These are phyloP conservation scores for Phialocephala subalpina DNA, from an alignment of 2,329 filamentous ascomycete genomes.

Conservation along the genomic window DNA sequence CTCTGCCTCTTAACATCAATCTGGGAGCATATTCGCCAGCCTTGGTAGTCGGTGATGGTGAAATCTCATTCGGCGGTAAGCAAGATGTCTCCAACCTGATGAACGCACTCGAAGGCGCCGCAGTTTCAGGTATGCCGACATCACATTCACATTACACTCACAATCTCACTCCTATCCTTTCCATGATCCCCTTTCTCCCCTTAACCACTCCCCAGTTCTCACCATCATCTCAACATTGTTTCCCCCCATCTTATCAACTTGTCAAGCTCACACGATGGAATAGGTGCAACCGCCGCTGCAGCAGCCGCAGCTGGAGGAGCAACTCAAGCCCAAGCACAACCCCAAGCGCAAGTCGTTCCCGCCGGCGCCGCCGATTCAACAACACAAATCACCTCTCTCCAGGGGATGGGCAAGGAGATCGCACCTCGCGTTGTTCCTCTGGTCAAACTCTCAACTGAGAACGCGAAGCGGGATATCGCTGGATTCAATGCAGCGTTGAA, in stretches of 20 bases:
- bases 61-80: slow-evolving; percentile 55
- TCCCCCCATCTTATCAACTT: neutral
- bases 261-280: neutral
- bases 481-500: slow-evolving; percentile 52
- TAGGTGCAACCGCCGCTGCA: slow-evolving; percentile 45
- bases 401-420: slow-evolving; percentile 59
- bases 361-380: slow-evolving; percentile 42
- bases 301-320: slow-evolving; percentile 43
- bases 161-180: neutral
- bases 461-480: slow-evolving; percentile 48
- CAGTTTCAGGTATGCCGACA: slow-evolving; percentile 49
- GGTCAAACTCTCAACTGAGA: slow-evolving; percentile 17
- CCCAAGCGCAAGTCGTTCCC: slow-evolving; percentile 25
- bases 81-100: slow-evolving; percentile 52
- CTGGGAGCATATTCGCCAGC: slow-evolving; percentile 59
- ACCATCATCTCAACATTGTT: neutral
- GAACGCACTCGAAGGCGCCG: slow-evolving; percentile 52
- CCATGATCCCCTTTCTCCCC: neutral
- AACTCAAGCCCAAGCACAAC: slow-evolving; percentile 31
- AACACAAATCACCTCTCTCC: slow-evolving; percentile 52
- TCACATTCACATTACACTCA: neutral
- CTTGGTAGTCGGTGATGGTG: slow-evolving; percentile 61
- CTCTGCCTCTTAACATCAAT: slow-evolving; percentile 59
- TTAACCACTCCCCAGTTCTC: neutral
- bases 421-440: slow-evolving; percentile 47